Percentiles rank a stretch among this genome's conserved stretches.
phyloP scores from a whole-genome alignment of 805 yeast species.

The Metschnikowia peoriensis region DNA sequence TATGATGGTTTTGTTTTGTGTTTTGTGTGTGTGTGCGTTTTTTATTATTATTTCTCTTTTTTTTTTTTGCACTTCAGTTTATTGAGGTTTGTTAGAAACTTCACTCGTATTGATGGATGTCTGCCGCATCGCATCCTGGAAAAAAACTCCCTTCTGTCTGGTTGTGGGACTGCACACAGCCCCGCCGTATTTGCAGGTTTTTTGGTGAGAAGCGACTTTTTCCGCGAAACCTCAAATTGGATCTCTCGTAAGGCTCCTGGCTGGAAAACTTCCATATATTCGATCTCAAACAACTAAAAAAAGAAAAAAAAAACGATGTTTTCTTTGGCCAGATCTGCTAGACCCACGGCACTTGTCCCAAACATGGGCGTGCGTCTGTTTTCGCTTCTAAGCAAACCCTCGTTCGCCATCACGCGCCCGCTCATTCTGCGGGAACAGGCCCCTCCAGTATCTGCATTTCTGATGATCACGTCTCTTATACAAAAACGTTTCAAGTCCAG shows the following conservation, averaged over 20 bases:
- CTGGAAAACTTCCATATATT: too few relatives aligned
- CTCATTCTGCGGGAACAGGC: constrained; percentile 4
- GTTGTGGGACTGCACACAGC: background rate
- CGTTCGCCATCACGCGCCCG: constrained; percentile 3
- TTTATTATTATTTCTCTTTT: background rate
- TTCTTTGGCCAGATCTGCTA: constrained; percentile 1
- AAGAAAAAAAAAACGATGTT: background rate
- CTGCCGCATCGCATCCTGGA: background rate
- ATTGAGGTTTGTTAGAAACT: too few relatives aligned
- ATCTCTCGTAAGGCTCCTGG: too few relatives aligned
- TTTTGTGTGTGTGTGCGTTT: background rate
- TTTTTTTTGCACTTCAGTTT: background rate
- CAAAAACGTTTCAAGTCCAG: constrained; percentile 78
- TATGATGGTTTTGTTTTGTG: background rate
- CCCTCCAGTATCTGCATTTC: constrained; percentile 17
- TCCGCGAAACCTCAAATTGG: background rate
- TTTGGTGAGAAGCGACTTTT: background rate
- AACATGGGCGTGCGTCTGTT: constrained; percentile 9
- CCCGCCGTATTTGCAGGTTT: background rate
- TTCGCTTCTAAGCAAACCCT: constrained; percentile 14
- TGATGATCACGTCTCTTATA: constrained; percentile 34
- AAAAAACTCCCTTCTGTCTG: background rate
- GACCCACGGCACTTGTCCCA: background rate
- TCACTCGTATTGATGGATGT: background rate
- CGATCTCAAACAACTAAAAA: too few relatives aligned